phyloP scores from a whole-genome alignment of 257 asterid species.

The Solanum infundibuliforme region DNA sequence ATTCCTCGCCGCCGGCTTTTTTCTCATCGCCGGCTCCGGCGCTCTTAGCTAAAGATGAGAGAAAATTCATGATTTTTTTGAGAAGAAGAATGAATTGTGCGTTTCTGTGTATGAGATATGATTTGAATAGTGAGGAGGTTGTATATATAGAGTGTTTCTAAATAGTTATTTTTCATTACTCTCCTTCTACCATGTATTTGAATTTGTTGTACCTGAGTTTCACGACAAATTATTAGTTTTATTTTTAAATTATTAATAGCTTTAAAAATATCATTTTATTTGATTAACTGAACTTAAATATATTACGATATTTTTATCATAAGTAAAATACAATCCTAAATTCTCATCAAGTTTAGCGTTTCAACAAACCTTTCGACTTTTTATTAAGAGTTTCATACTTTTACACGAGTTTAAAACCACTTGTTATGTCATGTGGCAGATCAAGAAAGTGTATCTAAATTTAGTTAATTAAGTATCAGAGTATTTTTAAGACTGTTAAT shows the following conservation, averaged over 20 bases:
- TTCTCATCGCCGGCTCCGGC: conserved; percentile 2
- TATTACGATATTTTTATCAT: no score
- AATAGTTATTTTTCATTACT: no score
- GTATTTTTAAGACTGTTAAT: accelerated
- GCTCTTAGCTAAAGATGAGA: background rate
- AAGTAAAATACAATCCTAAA: accelerated
- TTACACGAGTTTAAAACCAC: accelerated
- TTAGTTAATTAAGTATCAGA: no score
- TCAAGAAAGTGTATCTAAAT: accelerated
- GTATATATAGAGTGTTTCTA: background rate
- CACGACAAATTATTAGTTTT: no score
- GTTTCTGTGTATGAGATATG: background rate
- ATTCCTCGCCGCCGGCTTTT: conserved; percentile 6
- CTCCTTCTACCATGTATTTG: accelerated
- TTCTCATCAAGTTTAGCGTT: no score
- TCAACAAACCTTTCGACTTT: no score
- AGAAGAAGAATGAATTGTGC: background rate
- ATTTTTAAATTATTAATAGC: no score
- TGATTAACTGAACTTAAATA: no score
- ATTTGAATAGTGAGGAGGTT: background rate
- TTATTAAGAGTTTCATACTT: no score
- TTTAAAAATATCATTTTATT: no score
- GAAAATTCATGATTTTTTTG: background rate
- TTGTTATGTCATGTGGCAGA: no score
- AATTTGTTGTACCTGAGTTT: no score